Evolutionary conservation across 345 rosid genomes (phyloP).

Genomic region (Gossypium rotundifolium): DNA sequence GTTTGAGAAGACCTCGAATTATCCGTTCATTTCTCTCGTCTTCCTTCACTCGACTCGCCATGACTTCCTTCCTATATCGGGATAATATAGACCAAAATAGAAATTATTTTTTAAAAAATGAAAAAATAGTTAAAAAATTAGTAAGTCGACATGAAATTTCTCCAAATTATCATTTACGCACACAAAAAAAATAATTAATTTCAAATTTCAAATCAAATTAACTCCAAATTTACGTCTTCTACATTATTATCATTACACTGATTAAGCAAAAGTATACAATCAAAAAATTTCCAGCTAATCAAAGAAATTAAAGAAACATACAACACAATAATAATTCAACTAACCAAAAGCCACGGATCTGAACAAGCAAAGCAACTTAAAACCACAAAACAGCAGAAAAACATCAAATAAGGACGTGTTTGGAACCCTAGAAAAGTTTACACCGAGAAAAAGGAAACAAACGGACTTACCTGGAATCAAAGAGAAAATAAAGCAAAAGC

Average conservation of each 20-base stretch:
- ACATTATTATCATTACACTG: background rate
- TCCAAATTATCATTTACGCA: background rate
- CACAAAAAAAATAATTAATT: background rate
- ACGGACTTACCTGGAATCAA: constrained; percentile 23
- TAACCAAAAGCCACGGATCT: constrained; percentile 31
- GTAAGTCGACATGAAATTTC: background rate
- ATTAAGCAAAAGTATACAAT: background rate
- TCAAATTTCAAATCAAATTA: background rate
- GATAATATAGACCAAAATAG: background rate
- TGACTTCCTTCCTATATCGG: constrained; percentile 15
- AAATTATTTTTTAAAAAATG: background rate
- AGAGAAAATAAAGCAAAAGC: background rate
- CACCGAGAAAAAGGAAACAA: background rate
- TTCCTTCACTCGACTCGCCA: constrained; percentile 74
- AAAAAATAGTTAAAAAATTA: background rate
- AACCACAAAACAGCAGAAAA: background rate
- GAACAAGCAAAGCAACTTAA: constrained; percentile 15
- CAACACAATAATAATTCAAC: constrained; percentile 2
- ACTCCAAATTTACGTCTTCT: background rate
- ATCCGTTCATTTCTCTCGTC: constrained; percentile 81
- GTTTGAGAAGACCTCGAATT: constrained; percentile 86
- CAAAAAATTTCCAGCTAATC: background rate
- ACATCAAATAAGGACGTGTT: background rate
- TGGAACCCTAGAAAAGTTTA: background rate
- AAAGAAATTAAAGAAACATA: background rate